phyloP scores from a whole-genome alignment of 805 yeast species.

The Diddensiella caesifluorescens region DNA sequence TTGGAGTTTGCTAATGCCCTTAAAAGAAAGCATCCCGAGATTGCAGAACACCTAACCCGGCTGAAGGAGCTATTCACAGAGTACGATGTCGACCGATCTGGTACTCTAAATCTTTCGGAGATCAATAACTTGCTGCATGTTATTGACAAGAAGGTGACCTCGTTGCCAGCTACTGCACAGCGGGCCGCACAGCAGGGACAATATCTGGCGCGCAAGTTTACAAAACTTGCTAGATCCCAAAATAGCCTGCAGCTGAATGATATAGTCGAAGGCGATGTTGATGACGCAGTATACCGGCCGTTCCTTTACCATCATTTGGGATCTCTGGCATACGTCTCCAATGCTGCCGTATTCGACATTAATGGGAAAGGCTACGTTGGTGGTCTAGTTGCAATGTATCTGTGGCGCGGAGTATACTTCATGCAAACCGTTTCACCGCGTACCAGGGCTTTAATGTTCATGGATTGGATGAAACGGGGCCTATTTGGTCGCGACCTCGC shows the following conservation, averaged over 20 bases:
- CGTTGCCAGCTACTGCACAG: conserved; percentile 71
- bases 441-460: conserved; percentile 55
- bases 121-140: conserved; percentile 46
- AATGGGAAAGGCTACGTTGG: conserved; percentile 58
- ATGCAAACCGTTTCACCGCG: conserved; percentile 62
- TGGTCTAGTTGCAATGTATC: conserved; percentile 63
- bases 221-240: conserved; percentile 45
- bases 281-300: conserved; percentile 50
- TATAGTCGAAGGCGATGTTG: conserved; percentile 49
- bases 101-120: conserved; percentile 49
- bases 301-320: conserved; percentile 62
- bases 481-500: conserved; percentile 35
- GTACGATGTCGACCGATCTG: conserved; percentile 45
- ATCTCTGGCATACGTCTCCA: conserved; percentile 62
- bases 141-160: conserved; percentile 57
- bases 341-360: conserved; percentile 63
- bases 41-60: conserved; percentile 49
- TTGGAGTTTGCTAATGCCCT: conserved; percentile 44
- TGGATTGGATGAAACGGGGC: conserved; percentile 62
- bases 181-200: conserved; percentile 68
- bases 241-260: conserved; percentile 41
- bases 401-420: conserved; percentile 68
- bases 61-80: conserved; percentile 48
- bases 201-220: conserved; percentile 56
- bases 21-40: conserved; percentile 50